phyloP scores from a whole-genome alignment of 2,329 filamentous ascomycete species.

The Penicillium sp. region DNA sequence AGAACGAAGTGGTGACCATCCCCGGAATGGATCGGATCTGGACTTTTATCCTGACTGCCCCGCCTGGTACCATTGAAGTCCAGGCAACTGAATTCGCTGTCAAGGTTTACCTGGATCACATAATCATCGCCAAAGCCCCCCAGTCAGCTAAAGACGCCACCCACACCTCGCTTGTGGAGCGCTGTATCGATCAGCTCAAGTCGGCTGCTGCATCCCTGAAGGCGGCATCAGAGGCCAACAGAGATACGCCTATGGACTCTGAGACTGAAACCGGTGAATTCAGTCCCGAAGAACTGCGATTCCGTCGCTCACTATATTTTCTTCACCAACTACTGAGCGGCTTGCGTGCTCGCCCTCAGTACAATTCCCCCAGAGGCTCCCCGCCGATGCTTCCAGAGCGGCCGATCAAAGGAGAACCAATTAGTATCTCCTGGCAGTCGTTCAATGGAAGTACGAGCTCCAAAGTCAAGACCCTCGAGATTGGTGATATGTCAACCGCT shows the following conservation, averaged over 20 bases:
- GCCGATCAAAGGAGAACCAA: conserved; percentile 62
- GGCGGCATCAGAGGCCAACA: conserved; percentile 45
- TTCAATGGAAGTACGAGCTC: conserved; percentile 65
- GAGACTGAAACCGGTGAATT: conserved; percentile 53
- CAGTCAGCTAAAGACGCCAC: conserved; percentile 55
- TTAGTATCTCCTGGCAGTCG: conserved; percentile 72
- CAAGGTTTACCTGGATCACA: conserved; percentile 67
- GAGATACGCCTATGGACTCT: conserved; percentile 57
- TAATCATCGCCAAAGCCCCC: conserved; percentile 44
- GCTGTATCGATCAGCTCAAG: conserved; percentile 71
- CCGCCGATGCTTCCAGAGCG: conserved; percentile 59
- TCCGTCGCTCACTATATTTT: conserved; percentile 69
- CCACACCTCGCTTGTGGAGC: conserved; percentile 71
- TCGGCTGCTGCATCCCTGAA: conserved; percentile 63
- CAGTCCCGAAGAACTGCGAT: conserved; percentile 61
- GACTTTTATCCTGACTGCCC: conserved; percentile 74
- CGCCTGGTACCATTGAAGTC: conserved; percentile 65
- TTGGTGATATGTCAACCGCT: conserved; percentile 71
- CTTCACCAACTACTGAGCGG: conserved; percentile 67
- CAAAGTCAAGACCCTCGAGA: conserved; percentile 62
- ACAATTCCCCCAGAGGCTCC: conserved; percentile 62
- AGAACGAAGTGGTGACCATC: conserved; percentile 46
- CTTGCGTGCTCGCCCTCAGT: conserved; percentile 56
- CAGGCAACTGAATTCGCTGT: conserved; percentile 71
- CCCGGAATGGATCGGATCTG: conserved; percentile 72